Evolutionary conservation across 495 filamentous ascomycete species (phyloP), one percentile per base, ranked within the genome.

Genomic region (Podospora pseudopauciseta): DNA sequence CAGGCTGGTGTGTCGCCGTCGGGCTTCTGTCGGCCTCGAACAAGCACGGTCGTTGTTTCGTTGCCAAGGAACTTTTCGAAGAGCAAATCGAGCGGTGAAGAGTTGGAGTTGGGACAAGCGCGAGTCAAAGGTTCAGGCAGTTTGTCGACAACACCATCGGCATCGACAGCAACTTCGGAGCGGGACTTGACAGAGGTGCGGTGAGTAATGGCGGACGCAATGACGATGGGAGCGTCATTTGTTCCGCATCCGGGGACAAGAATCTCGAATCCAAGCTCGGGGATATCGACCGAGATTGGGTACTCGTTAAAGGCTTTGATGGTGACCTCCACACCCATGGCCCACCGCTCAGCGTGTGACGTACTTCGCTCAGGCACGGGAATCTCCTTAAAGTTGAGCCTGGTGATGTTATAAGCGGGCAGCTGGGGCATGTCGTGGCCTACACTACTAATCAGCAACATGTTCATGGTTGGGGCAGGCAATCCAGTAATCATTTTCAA

Each of bases 1-100:
- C 95, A 99, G 28, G 80, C 79, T 2, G 95, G 94, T 0, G 91
- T 90, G 19, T 86, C 82, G 16, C 80, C 72, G 27, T 79, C 83
- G n/a, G 91, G 87, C 32, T 86, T 77, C 63, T 87, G 84, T 27
- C 90, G 89, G 32, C 94, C 94, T 63, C 83, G 90, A 49, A 97
- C 87, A 75, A 91, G 94, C 6, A 98, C 83, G 0, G 87, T 93
- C 2, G 89, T 91, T 44, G 89, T 81, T 28, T 89, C 80, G 55
- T 93, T 93, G 67, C 91, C 86, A 63, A 97, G 87, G 76, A 95
- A 99, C 66, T 86, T 87, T 18, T 86, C 87, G 30, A 99, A 83
- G 19, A 99, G 81, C n/a, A 86, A 80, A 73, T 99, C 95, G 64
- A 99, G 82, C 1, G 95, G 94, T 0, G 95, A 97, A 15, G 85